Percentiles rank a stretch among this genome's conserved stretches.
Conservation (phyloP, 148 eudicot genomes). For the Dysphania ambrosioides region DNA sequence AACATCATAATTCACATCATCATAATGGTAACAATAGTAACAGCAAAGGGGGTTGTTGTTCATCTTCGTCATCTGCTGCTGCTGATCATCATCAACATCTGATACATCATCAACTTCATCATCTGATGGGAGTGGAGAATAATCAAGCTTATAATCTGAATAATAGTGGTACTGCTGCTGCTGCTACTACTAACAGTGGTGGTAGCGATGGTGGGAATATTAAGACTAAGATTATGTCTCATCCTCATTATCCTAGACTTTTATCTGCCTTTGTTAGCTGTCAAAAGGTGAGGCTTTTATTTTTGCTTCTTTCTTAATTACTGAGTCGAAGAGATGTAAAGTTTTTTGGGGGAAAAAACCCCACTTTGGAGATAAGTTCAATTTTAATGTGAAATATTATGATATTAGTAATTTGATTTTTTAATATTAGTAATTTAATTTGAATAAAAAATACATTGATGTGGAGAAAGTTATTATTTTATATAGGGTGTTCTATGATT, state of each 20-base stretch:
- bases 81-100: slow-evolving; percentile 10
- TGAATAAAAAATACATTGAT: too few relatives aligned
- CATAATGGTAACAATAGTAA: slow-evolving; percentile 7
- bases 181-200: neutral
- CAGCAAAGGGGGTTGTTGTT: slow-evolving; percentile 23
- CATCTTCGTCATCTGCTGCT: slow-evolving; percentile 18
- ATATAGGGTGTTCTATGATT: neutral
- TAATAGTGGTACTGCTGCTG: neutral
- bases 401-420: too few relatives aligned
- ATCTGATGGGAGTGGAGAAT: slow-evolving; percentile 20
- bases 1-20: slow-evolving; percentile 21
- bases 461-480: neutral
- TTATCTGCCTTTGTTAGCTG: slow-evolving; percentile 77
- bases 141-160: slow-evolving; percentile 25
- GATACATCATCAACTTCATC: slow-evolving; percentile 9
- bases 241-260: slow-evolving; percentile 85
- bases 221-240: slow-evolving; percentile 86
- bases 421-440: too few relatives aligned
- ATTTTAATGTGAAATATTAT: too few relatives aligned
- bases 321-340: too few relatives aligned
- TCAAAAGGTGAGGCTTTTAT: slow-evolving; percentile 51
- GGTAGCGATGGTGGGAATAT: slow-evolving; percentile 28
- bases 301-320: too few relatives aligned
- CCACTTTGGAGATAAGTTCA: too few relatives aligned
- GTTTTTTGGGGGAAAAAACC: too few relatives aligned